Conservation (phyloP, 2,329 filamentous ascomycete genomes). For the Alternaria conjuncta region DNA sequence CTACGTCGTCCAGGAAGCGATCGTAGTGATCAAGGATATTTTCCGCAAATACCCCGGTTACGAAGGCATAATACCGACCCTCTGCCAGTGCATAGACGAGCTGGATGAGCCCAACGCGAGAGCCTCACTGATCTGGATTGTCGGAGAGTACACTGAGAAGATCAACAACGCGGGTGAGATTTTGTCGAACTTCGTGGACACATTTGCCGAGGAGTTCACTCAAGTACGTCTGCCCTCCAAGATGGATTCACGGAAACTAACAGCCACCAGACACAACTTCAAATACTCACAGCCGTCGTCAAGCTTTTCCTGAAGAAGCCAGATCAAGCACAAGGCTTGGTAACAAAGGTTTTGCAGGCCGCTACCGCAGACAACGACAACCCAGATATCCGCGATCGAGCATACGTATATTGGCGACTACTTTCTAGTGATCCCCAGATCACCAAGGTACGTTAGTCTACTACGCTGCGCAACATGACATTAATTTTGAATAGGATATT, state of each 20-base stretch:
- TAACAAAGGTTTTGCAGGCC: slow-evolving; percentile 91
- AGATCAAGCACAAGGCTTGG: slow-evolving; percentile 84
- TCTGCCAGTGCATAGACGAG: slow-evolving; percentile 97
- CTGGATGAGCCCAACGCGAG: slow-evolving; percentile 92
- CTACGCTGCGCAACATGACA: background rate
- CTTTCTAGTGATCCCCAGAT: slow-evolving; percentile 89
- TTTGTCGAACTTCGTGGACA: slow-evolving; percentile 86
- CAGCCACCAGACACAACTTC: slow-evolving; percentile 79
- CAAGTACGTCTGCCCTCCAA: slow-evolving; percentile 64
- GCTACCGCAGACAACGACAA: slow-evolving; percentile 97
- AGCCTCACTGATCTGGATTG: slow-evolving; percentile 95
- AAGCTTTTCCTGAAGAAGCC: slow-evolving; percentile 98
- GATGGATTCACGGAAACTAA: slow-evolving; percentile 36
- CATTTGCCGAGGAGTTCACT: slow-evolving; percentile 94
- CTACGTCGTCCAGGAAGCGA: slow-evolving; percentile 97
- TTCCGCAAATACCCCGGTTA: slow-evolving; percentile 97
- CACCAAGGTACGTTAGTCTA: slow-evolving; percentile 70
- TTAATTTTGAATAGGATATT: slow-evolving; percentile 65
- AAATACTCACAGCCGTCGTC: slow-evolving; percentile 95
- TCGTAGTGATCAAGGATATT: slow-evolving; percentile 99
- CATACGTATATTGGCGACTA: slow-evolving; percentile 97
- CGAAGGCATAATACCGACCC: slow-evolving; percentile 94
- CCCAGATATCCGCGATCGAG: slow-evolving; percentile 93
- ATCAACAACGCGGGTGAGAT: slow-evolving; percentile 99
- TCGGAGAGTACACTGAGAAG: slow-evolving; percentile 98